phyloP scores from a whole-genome alignment of 331 rosid species.

The Pyracantha coccinea region DNA sequence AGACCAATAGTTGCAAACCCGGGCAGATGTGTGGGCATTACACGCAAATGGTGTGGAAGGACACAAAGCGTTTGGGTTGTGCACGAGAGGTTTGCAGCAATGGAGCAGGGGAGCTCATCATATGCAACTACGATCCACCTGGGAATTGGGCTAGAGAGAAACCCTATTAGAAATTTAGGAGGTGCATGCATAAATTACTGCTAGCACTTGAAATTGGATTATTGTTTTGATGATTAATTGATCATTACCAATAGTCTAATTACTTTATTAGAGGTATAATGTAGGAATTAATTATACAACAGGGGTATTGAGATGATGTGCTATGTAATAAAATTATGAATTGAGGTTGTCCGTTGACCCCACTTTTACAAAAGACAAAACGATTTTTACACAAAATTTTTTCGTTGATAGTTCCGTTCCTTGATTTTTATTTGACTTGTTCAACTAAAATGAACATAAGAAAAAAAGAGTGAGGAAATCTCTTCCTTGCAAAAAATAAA shows the following conservation, averaged over 20 bases:
- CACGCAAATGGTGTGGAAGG: constrained; percentile 40
- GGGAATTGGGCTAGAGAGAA: not conserved
- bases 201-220: not conserved
- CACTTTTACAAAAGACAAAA: too few relatives aligned
- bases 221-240: not conserved
- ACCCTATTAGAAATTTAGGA: not conserved
- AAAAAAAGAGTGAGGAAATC: too few relatives aligned
- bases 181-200: not conserved
- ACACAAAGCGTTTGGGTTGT: constrained; percentile 16
- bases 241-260: not conserved
- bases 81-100: not conserved
- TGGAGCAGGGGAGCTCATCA: not conserved
- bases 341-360: too few relatives aligned
- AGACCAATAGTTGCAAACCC: constrained; percentile 7
- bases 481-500: too few relatives aligned
- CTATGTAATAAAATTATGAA: not conserved
- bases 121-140: not conserved
- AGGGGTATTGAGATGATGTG: not conserved
- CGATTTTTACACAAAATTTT: too few relatives aligned
- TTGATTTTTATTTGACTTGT: too few relatives aligned
- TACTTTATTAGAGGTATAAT: not conserved
- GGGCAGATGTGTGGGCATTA: constrained; percentile 38
- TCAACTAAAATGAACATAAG: too few relatives aligned
- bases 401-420: too few relatives aligned
- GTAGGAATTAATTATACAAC: not conserved